Evolutionary conservation across 768 basidiomycete species (phyloP).

Genomic region (Sutorius australiensis): DNA sequence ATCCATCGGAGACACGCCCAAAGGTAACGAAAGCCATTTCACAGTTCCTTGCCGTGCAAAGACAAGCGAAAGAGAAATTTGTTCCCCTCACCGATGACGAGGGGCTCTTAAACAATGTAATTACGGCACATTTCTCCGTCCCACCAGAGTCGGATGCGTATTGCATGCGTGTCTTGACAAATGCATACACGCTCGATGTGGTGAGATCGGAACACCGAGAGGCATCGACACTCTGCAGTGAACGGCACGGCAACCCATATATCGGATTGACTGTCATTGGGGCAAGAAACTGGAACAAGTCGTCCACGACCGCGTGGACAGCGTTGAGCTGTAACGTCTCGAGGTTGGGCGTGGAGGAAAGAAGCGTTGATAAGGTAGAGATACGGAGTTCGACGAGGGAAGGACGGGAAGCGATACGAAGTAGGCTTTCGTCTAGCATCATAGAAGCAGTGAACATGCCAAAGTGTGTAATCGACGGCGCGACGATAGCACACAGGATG

Average conservation of each 20-base stretch:
- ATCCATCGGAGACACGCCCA: slow-evolving; percentile 5
- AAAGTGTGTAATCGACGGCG: slow-evolving; percentile 30
- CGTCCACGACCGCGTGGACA: slow-evolving; percentile 33
- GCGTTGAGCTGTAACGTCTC: slow-evolving; percentile 41
- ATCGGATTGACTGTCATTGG: slow-evolving; percentile 8
- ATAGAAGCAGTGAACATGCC: slow-evolving; percentile 14
- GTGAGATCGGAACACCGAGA: slow-evolving; percentile 51
- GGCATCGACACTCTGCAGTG: slow-evolving; percentile 50
- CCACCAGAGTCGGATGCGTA: slow-evolving; percentile 17
- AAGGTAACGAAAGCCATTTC: slow-evolving; percentile 73
- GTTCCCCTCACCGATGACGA: slow-evolving; percentile 35
- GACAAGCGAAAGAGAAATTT: slow-evolving; percentile 9
- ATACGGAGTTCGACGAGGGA: slow-evolving; percentile 42
- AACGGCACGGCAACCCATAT: slow-evolving; percentile 39
- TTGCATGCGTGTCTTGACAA: slow-evolving; percentile 49
- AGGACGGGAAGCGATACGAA: slow-evolving; percentile 17
- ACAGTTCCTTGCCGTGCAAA: slow-evolving; percentile 57
- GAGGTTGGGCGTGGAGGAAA: slow-evolving; percentile 38
- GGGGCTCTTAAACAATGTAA: slow-evolving; percentile 51
- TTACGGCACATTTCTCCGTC: slow-evolving; percentile 17
- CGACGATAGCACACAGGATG: slow-evolving; percentile 23
- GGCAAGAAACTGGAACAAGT: slow-evolving; percentile 42
- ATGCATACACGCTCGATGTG: slow-evolving; percentile 47
- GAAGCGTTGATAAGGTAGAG: slow-evolving; percentile 26
- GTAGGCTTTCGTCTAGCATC: slow-evolving; percentile 21